phyloP scores from a whole-genome alignment of 2,329 filamentous ascomycete genomes.

The Purpureocillium lavendulum region DNA sequence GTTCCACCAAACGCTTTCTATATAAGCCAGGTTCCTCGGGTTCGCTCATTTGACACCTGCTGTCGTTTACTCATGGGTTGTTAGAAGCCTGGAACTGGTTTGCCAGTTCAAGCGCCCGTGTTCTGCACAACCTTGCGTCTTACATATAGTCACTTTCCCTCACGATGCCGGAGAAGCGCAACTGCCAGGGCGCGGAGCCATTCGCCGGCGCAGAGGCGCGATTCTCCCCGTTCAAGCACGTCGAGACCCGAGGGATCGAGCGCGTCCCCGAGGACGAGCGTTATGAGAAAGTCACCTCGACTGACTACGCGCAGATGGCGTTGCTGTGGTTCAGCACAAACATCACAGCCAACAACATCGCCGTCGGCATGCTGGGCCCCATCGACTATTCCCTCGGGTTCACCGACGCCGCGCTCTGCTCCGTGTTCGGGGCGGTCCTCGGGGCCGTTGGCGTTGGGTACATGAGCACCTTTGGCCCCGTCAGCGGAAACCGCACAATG shows the following conservation, averaged over 20 bases:
- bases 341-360: constrained; percentile 37
- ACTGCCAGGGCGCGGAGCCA: too few species aligned
- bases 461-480: constrained; percentile 69
- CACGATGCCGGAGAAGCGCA: too few species aligned
- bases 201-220: too few species aligned
- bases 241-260: constrained; percentile 30
- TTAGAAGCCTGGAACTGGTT: too few species aligned
- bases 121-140: too few species aligned
- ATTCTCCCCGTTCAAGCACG: too few species aligned
- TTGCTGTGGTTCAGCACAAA: constrained; percentile 36
- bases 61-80: too few species aligned
- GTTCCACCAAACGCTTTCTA: too few species aligned
- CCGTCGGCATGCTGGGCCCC: constrained; percentile 62
- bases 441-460: constrained; percentile 66
- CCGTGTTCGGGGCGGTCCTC: constrained; percentile 68
- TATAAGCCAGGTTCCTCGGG: too few species aligned
- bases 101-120: too few species aligned
- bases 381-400: constrained; percentile 64
- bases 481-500: constrained; percentile 71
- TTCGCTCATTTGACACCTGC: too few species aligned
- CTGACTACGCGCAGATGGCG: constrained; percentile 28
- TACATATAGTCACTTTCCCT: too few species aligned
- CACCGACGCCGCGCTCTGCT: constrained; percentile 61
- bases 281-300: constrained; percentile 19
- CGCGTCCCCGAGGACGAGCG: constrained; percentile 29